A percentile compares a stretch with the other conserved stretches of the same genome.
Conservation (phyloP, 1,284 basidiomycete species). For the Fomitopsis palustris region DNA sequence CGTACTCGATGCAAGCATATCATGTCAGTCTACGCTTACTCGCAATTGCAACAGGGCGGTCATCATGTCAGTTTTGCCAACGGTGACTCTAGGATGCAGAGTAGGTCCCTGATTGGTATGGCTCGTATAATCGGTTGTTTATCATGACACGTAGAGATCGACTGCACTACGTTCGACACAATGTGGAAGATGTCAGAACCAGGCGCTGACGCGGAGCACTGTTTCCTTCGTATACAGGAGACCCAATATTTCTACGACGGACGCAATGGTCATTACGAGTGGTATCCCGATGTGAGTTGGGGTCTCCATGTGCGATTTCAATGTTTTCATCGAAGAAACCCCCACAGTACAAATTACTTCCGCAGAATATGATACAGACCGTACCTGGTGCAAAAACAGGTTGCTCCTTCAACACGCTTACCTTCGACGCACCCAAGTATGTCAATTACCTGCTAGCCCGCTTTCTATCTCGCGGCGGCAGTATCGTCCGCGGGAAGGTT, state of each 20-base stretch:
- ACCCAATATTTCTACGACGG: slow-evolving; percentile 54
- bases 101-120: slow-evolving; percentile 28
- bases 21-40: neutral
- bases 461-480: slow-evolving; percentile 61
- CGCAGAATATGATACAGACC: slow-evolving; percentile 37
- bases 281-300: slow-evolving; percentile 58
- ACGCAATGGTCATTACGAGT: slow-evolving; percentile 42
- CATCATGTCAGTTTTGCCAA: slow-evolving; percentile 63
- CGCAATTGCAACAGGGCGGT: slow-evolving; percentile 42
- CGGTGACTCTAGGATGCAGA: slow-evolving; percentile 45
- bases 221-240: slow-evolving; percentile 60
- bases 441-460: slow-evolving; percentile 62
- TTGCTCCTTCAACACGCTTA: slow-evolving; percentile 58
- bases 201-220: slow-evolving; percentile 48
- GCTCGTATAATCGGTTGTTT: neutral
- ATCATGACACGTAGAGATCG: slow-evolving; percentile 49
- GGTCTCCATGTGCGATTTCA: neutral
- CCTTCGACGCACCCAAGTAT: slow-evolving; percentile 67
- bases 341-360: slow-evolving; percentile 47
- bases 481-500: slow-evolving; percentile 49
- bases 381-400: slow-evolving; percentile 40
- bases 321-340: neutral
- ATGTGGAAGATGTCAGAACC: slow-evolving; percentile 70
- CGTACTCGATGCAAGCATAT: slow-evolving; percentile 27
- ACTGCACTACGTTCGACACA: slow-evolving; percentile 66